Evolutionary conservation across 2,329 filamentous ascomycete species (phyloP), one percentile per base, ranked within the genome.

Genomic region (Cercospora berteroae): DNA sequence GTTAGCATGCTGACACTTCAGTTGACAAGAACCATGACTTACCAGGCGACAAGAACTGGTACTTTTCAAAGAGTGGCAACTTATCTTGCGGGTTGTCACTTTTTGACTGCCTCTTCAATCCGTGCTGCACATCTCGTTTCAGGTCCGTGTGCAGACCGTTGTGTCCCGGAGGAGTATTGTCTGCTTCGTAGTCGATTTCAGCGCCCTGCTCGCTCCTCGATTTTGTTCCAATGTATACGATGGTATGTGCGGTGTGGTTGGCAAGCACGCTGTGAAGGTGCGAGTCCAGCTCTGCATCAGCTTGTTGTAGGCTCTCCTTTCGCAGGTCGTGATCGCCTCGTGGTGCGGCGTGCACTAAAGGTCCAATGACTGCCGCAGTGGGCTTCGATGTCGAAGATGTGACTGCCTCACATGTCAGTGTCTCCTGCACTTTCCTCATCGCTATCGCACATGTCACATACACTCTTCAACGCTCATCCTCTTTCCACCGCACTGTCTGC

Each of bases 11-110:
- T n/a, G n/a, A n/a, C n/a, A n/a, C n/a, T n/a, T n/a, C n/a, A n/a
- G n/a, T n/a, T n/a, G n/a, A n/a, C n/a, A n/a, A n/a, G n/a, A n/a
- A n/a, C n/a, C 4, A 16, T 52, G 23, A 82, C 85, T 74, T 81
- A 94, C 92, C 92, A 75, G 93, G 92, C 10, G 90, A 94, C 73
- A 99, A 90, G 82, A 94, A 98, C 78, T 97, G 91, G 79, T 99
- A 99, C 79, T 91, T 93, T 80, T 96, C 91, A 75, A 99, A 98
- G 52, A 96, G 80, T 4, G 87, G 84, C 31, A 84, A 78, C 39
- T 79, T 83, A 13, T 72, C 71, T 56, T 79, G 73, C 12, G 63
- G 69, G 67, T 66, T 76, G 63, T 58, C 68, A 58, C 48, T 68
- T 52, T 52, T 60, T 18, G 63, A 56, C 52, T 63, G 71, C 63